These are phyloP conservation scores for Psilocybe tampanensis DNA, from an alignment of 768 basidiomycete genomes.

Conservation along the genomic window DNA sequence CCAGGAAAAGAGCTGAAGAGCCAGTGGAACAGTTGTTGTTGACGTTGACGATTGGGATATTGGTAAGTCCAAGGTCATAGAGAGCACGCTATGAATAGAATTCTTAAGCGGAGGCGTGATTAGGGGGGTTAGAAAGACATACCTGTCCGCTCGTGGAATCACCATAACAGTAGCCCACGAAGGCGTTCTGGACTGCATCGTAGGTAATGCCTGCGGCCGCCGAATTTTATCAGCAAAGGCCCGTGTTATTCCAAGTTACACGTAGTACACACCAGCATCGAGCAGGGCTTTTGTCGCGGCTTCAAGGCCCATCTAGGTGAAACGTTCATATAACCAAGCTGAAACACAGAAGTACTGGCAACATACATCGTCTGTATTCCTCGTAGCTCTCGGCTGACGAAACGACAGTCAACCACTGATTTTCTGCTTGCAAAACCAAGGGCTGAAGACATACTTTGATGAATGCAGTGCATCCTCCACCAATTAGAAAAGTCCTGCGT, in stretches of 20 bases:
- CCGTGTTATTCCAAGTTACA: slow-evolving; percentile 16
- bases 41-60: slow-evolving; percentile 84
- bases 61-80: slow-evolving; percentile 82
- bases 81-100: slow-evolving; percentile 57
- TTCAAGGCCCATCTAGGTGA: slow-evolving; percentile 77
- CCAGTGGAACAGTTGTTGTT: slow-evolving; percentile 91
- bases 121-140: slow-evolving; percentile 11
- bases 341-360: background rate
- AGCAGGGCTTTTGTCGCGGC: slow-evolving; percentile 86
- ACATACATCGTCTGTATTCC: slow-evolving; percentile 74
- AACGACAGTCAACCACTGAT: slow-evolving; percentile 9
- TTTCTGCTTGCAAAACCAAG: background rate
- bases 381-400: slow-evolving; percentile 60
- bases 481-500: slow-evolving; percentile 64
- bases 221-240: background rate
- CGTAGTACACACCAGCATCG: slow-evolving; percentile 63
- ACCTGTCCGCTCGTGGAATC: slow-evolving; percentile 82
- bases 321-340: background rate
- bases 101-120: background rate
- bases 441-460: slow-evolving; percentile 56
- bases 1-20: slow-evolving; percentile 75
- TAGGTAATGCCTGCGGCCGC: slow-evolving; percentile 71
- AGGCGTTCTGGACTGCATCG: slow-evolving; percentile 72
- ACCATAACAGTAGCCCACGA: slow-evolving; percentile 79
- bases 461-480: slow-evolving; percentile 77